Conservation (phyloP, 2,329 filamentous ascomycete genomes). For the Fusarium sp. region DNA sequence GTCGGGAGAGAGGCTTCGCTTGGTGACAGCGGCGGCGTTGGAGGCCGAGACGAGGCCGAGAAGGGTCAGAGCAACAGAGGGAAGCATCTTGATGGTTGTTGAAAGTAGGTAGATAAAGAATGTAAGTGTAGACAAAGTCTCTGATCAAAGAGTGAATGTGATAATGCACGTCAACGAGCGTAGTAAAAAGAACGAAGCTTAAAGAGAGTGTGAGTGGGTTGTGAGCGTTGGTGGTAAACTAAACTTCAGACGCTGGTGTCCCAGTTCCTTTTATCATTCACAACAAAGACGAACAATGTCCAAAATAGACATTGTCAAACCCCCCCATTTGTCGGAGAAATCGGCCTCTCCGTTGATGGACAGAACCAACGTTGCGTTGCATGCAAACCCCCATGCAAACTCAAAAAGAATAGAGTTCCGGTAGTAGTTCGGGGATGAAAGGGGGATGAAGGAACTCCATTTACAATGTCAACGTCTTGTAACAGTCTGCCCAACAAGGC, state of each 20-base stretch:
- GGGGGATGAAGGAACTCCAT: background rate
- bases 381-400: background rate
- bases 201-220: background rate
- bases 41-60: slow-evolving; percentile 29
- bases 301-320: background rate
- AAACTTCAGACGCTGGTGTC: background rate
- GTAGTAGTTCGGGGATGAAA: background rate
- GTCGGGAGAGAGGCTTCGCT: slow-evolving; percentile 17
- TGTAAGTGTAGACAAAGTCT: background rate
- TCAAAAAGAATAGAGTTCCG: background rate
- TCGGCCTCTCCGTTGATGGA: background rate
- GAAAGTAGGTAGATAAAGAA: background rate
- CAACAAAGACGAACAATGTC: background rate
- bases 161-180: background rate
- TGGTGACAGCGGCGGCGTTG: slow-evolving; percentile 21
- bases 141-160: background rate
- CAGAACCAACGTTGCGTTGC: background rate
- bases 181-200: background rate
- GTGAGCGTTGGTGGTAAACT: background rate
- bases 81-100: slow-evolving; percentile 22
- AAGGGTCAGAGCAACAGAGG: slow-evolving; percentile 22
- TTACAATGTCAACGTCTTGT: background rate
- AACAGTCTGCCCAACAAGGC: background rate
- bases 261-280: background rate
- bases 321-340: background rate